phyloP scores from a whole-genome alignment of 2,329 filamentous ascomycete genomes.

The Aureobasidium sp. region DNA sequence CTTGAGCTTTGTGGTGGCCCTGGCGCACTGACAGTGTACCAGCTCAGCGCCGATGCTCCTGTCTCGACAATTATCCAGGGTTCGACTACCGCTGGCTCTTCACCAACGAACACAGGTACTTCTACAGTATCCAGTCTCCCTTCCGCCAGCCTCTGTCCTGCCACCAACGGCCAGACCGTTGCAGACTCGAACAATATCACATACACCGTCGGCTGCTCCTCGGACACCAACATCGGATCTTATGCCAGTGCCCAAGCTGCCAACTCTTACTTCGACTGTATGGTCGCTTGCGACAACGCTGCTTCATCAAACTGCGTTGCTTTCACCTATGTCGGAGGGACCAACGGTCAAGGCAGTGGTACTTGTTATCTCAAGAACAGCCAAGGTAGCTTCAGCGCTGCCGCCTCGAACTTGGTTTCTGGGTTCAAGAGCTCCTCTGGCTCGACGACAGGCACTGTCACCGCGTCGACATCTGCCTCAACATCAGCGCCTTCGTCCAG shows the following conservation, averaged over 20 bases:
- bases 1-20: conserved; percentile 27
- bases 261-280: conserved; percentile 18
- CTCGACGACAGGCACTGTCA: neutral
- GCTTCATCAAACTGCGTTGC: conserved; percentile 10
- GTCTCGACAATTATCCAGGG: conserved; percentile 18
- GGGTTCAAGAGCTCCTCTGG: neutral
- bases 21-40: conserved; percentile 26
- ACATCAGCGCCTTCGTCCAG: conserved; percentile 13
- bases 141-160: conserved; percentile 19
- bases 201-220: conserved; percentile 13
- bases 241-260: conserved; percentile 10
- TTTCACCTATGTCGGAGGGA: conserved; percentile 18
- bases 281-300: conserved; percentile 15
- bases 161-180: conserved; percentile 15
- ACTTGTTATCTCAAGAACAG: conserved; percentile 15
- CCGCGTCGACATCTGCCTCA: neutral
- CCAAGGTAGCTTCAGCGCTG: conserved; percentile 1
- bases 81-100: conserved; percentile 11
- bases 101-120: conserved; percentile 4
- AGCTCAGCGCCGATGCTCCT: conserved; percentile 14
- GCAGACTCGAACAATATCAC: conserved; percentile 11
- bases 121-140: conserved; percentile 16
- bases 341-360: conserved; percentile 1
- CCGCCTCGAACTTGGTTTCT: conserved; percentile 12
- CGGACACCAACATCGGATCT: conserved; percentile 8